These are phyloP conservation scores for Cornus suecica DNA, from an alignment of 148 eudicot genomes.

Conservation along the genomic window DNA sequence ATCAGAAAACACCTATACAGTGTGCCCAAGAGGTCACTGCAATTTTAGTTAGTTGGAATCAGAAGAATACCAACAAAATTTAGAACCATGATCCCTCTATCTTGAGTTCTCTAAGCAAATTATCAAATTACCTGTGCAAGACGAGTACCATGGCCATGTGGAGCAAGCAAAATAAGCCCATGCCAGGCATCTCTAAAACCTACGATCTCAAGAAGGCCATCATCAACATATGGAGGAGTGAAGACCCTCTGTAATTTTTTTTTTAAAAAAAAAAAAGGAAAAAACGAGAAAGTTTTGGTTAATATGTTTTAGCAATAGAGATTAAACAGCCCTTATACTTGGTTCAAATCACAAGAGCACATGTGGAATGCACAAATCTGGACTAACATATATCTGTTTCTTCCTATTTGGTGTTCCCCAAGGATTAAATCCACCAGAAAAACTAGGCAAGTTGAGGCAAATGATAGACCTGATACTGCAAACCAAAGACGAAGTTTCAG, in stretches of 20 bases:
- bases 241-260: constrained; percentile 43
- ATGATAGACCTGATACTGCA: constrained; percentile 54
- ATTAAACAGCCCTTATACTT: not conserved
- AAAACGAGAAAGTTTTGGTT: not conserved
- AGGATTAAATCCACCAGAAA: constrained; percentile 61
- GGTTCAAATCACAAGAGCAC: not conserved
- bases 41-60: not conserved
- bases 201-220: constrained; percentile 50
- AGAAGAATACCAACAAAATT: not conserved
- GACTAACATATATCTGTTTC: constrained; percentile 38
- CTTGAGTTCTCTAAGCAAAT: not conserved
- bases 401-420: constrained; percentile 50
- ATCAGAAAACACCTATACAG: not conserved
- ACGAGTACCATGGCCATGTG: constrained; percentile 58
- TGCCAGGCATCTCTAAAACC: constrained; percentile 68
- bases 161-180: constrained; percentile 47
- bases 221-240: constrained; percentile 54
- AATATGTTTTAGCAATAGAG: not conserved
- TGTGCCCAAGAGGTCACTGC: not conserved
- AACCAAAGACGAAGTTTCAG: not conserved
- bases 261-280: not conserved
- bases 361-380: not conserved
- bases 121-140: constrained; percentile 45
- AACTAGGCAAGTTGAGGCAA: constrained; percentile 58
- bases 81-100: not conserved